Base-by-base conservation (phyloP, 78 protist species). In the Pigoraptor vietnamica region DNA sequence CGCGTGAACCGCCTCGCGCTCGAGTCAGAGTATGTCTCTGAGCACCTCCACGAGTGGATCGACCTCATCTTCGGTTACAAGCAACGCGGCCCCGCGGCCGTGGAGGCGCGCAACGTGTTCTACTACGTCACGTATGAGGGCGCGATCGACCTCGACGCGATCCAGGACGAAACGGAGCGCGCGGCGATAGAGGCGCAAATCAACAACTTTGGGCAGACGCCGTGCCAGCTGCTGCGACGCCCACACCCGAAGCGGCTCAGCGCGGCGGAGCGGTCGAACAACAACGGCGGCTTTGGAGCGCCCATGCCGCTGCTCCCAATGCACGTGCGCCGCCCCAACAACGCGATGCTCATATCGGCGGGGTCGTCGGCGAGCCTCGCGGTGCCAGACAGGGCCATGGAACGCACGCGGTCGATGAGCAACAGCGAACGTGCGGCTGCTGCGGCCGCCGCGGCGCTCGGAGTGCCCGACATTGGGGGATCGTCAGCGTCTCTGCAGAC, bases 131-230 rank as follows among this genome's bases (percentile, higher is more conserved):
- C 99, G 33, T 97, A 97, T 87, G 98, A 97, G 33, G 97, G 97
- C 24, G 48, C 88, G 34, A 93, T 94, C 6, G 93, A 95, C 36
- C 39, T 94, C 23, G 96, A 95, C 29, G 56, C 94, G 21, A 91
- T 94, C 37, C 93, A 91, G 32, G 96, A 95, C 88, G 92, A 91
- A 32, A 67, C 37, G 10, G 88, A 87, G 36, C 55, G 95, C 21
- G 39, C 36, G 2, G 90, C 96, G 10, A 81, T 93, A 1, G 96
- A 93, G 38, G 55, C 94, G 35, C 98, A 97, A 90, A 96, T 99
- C 91, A 35, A 24, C 88, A 91, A 96, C 86, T 99, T 99, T 48
- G 99, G 99, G 24, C 99, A 99, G 94, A 95, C 97, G 25, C 99
- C 99, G 34, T 35, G 83, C 29, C 93, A 87, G 36, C 83, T 91